Base-by-base conservation (phyloP, 495 filamentous ascomycete species). In the Parmelia sp. region DNA sequence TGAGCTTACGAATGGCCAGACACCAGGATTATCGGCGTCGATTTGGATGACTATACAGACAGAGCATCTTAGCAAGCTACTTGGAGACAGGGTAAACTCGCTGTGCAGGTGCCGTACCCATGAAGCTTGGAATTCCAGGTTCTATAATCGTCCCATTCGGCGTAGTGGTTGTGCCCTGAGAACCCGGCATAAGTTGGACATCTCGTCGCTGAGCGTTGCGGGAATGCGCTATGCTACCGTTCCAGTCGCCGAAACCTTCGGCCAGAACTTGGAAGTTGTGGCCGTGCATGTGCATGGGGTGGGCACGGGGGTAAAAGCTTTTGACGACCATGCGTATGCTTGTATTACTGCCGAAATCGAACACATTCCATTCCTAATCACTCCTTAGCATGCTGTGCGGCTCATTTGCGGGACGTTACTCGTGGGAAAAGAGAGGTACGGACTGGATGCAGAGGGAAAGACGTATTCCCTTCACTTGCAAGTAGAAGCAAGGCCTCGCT, bases 141-240 rank as follows among this genome's bases (percentile, higher is more conserved):
- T 37, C 36, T 5, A 37, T 37, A 11, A 37, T 11, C 5, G 36
- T 11, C 6, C 36, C 36, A 11, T 37, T 11, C 11, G 36, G 5
- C 36, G 6, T 37, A 37, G 11, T 11, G 11, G 36, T 37, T 11
- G 36, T 37, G 11, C 36, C 36, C 11, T 37, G 36, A 5, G 36
- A 37, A 7, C 15, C 11, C 8, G 77, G 77, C 0, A 86, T 69
- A 67, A 82, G 70, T 3, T 80, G 82, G 7, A 80, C 77, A 62
- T 86, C 83, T 21, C 83, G 74, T 12, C 83, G 76, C 11, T 78
- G 73, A 6, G 83, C 80, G 60, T 84, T 83, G 10, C 63, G 45
- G 53, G 76, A 71, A 36, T 78, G 77, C 33, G 82, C 64, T 23
- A 66, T 61, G 12, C 37, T 51, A 4, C 61, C 65, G 62, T 74